Evolutionary conservation across 441 rosid species (phyloP).

Genomic region (Omphalea diandra): DNA sequence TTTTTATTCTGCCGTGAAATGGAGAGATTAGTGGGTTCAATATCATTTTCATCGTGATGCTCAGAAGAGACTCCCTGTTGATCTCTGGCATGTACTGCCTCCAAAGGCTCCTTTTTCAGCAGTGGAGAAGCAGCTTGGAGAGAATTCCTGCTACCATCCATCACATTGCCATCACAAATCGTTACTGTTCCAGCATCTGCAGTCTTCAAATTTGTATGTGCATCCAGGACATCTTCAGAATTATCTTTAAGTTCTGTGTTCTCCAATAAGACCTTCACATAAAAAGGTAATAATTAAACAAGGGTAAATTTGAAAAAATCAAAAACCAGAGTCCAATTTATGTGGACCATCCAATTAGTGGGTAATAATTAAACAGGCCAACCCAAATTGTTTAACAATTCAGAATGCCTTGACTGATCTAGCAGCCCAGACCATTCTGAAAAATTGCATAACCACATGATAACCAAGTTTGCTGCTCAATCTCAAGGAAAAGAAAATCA

Average conservation of each 20-base stretch:
- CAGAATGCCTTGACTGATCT: not conserved
- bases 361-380: constrained; percentile 5
- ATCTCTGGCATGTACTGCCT: constrained; percentile 10
- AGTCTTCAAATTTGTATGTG: constrained; percentile 21
- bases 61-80: constrained; percentile 21
- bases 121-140: constrained; percentile 20
- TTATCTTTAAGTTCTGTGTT: constrained; percentile 34
- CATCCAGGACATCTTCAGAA: constrained; percentile 25
- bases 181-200: constrained; percentile 20
- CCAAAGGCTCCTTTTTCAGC: constrained; percentile 24
- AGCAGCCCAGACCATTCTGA: not conserved
- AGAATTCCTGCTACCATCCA: constrained; percentile 9
- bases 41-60: constrained; percentile 26
- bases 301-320: not conserved
- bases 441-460: not conserved
- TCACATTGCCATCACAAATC: constrained; percentile 16
- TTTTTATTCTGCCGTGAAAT: constrained; percentile 31
- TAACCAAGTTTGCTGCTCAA: not conserved
- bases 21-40: constrained; percentile 14
- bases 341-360: not conserved
- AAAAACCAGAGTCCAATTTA: not conserved
- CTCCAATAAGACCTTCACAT: constrained; percentile 37
- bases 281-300: not conserved
- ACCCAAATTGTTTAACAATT: not conserved
- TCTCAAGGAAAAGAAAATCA: not conserved